Evolutionary conservation across 2,329 filamentous ascomycete genomes (phyloP), one percentile per base, ranked within the genome.

Genomic region (Venturia nashicola): DNA sequence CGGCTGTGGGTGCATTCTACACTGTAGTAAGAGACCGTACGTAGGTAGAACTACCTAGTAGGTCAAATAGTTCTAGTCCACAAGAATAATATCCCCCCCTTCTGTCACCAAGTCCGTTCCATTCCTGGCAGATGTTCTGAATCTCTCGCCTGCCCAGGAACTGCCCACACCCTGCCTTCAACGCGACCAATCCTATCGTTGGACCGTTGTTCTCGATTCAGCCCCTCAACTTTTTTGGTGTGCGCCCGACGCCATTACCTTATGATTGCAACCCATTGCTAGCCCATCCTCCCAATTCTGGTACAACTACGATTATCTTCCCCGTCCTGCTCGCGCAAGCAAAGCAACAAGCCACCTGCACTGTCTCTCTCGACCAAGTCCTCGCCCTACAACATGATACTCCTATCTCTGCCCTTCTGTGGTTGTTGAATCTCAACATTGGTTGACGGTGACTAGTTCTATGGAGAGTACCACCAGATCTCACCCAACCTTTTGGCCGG

Each of bases 341-440:
- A 20, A 43, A 44, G 43, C 4, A 44, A 42, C n/a, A n/a, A n/a
- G n/a, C n/a, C n/a, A n/a, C n/a, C n/a, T n/a, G n/a, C n/a, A n/a
- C n/a, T n/a, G n/a, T n/a, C n/a, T n/a, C n/a, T 36, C 48, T 20
- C 16, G 27, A 34, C 39, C 18, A 34, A 3, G n/a, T 12, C 51
- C 32, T 36, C 14, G 51, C 32, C 27, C 32, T 36, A 14, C 32
- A 57, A 27, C 39, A 57, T 57, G 32, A 57, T 36, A 36, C 51
- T 36, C 32, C 51, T 34, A n/a, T n/a, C 51, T 3, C 32, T 39
- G 27, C 32, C 27, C 12, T 20, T 57, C 2, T n/a, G 14, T 36
- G 12, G 32, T 57, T 57, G 51, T 57, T 57, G 51, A 55, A 57
- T 14, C 51, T 57, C 51, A 57, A 57, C 51, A 36, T 57, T 57